phyloP scores from a whole-genome alignment of 2,329 filamentous ascomycete genomes.

The Aureobasidium sp. region DNA sequence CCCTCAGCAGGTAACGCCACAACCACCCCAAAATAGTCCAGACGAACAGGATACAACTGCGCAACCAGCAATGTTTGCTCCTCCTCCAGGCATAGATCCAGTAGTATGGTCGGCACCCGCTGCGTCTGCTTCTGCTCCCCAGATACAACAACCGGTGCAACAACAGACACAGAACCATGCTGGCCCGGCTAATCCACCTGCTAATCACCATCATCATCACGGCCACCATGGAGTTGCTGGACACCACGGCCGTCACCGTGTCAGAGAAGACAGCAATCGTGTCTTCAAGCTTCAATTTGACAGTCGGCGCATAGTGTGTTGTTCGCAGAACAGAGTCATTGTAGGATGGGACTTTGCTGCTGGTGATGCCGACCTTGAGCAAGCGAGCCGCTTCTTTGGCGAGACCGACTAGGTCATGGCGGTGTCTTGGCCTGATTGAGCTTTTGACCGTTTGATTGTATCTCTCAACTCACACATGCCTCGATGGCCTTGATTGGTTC shows the following conservation, averaged over 20 bases:
- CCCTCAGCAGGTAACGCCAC: conserved; percentile 18
- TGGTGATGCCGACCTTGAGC: conserved; percentile 58
- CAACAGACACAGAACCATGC: conserved; percentile 34
- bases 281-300: conserved; percentile 98
- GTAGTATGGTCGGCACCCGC: neutral
- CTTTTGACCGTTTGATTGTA: neutral
- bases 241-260: conserved; percentile 17
- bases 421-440: neutral
- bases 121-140: neutral
- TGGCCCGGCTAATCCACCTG: conserved; percentile 9
- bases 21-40: conserved; percentile 5
- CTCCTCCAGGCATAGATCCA: neutral
- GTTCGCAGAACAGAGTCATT: conserved; percentile 83
- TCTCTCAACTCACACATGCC: neutral
- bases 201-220: conserved; percentile 9
- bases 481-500: neutral
- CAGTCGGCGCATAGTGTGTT: conserved; percentile 85
- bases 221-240: conserved; percentile 5
- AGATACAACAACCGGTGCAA: neutral
- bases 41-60: neutral
- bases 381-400: conserved; percentile 20
- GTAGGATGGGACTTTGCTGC: conserved; percentile 98
- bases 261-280: conserved; percentile 44
- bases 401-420: conserved; percentile 16
- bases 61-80: neutral